Evolutionary conservation across 805 yeast genomes (phyloP).

Genomic region (Maudiozyma serrabonitensis): DNA sequence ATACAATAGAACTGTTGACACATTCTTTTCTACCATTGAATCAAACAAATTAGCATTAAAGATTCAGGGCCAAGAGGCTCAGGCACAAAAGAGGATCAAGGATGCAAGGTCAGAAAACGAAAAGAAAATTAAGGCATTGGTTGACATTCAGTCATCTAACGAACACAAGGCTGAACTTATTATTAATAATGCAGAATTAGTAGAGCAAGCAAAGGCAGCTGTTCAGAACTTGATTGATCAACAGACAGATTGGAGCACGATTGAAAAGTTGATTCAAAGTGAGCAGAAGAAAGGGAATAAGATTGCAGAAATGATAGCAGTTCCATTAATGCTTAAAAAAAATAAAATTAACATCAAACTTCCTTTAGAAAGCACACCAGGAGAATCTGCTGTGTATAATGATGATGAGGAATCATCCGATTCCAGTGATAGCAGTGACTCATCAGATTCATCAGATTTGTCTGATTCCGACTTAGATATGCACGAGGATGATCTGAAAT

Average conservation of each 20-base stretch:
- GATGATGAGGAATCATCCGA: conserved; percentile 23
- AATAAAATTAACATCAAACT: conserved; percentile 54
- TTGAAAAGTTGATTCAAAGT: conserved; percentile 59
- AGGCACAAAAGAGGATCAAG: conserved; percentile 64
- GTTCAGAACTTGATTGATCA: conserved; percentile 62
- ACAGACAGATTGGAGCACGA: conserved; percentile 90
- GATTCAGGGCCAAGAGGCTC: conserved; percentile 66
- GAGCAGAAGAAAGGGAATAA: conserved; percentile 60
- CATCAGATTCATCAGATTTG: conserved; percentile 6
- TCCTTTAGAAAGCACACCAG: conserved; percentile 37
- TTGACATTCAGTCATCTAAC: conserved; percentile 52
- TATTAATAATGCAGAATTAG: conserved; percentile 55
- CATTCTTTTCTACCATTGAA: conserved; percentile 76
- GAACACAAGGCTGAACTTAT: conserved; percentile 64
- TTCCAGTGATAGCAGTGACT: conserved; percentile 14
- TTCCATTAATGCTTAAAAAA: conserved; percentile 62
- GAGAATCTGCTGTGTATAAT: conserved; percentile 28
- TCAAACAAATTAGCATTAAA: conserved; percentile 66
- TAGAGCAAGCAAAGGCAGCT: conserved; percentile 60
- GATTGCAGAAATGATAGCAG: conserved; percentile 50
- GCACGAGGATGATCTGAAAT: conserved; percentile 3
- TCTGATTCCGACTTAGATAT: conserved; percentile 9
- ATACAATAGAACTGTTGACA: conserved; percentile 75
- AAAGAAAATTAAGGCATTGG: conserved; percentile 56
- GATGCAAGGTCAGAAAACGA: conserved; percentile 67